Evolutionary conservation across 2,329 filamentous ascomycete species (phyloP), one percentile per base, ranked within the genome.

Genomic region (Cytospora chrysosperma): DNA sequence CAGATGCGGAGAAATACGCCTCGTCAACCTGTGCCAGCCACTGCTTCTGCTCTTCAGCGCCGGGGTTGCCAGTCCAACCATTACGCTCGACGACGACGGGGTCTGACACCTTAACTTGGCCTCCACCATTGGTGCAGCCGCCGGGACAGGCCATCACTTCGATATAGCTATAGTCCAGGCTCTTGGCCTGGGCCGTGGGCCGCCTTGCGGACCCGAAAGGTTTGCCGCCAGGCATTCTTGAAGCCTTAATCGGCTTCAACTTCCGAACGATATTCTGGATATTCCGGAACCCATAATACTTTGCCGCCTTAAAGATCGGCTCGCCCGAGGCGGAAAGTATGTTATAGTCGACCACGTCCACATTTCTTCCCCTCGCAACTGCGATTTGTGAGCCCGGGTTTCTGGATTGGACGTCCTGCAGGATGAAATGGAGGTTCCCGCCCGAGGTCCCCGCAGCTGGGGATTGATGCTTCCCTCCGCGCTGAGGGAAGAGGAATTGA

Each of bases 111-210:
- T 97, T 97, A 73, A 99, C 88, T 79, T 99, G 95, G 0, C 95
- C 95, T 43, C 95, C 95, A 2, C 95, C 95, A 71, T 99, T 99
- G 61, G 95, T 99, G 78, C 95, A 99, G 3, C 95, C 95, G n/a
- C 95, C 95, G 0, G 95, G 95, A 75, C 95, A 99, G 17, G 95
- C 95, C 95, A 99, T 99, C 64, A 99, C 95, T 77, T 99, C 95
- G 30, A 98, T 91, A 76, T 96, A 98, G n/a, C 90, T 85, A 74
- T 93, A 93, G 40, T 97, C 92, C 8, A 85, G 76, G 6, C 78
- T 75, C 21, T 75, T 73, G 21, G 79, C 70, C 69, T 84, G 84
- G 8, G 78, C 84, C 19, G 75, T 78, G 7, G 79, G 81, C 66
- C 80, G 83, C 63, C 83, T 82, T 51, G 79, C 83, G 59, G 80